Conservation (phyloP, 306 rosid genomes). For the Mimosa bimucronata region DNA sequence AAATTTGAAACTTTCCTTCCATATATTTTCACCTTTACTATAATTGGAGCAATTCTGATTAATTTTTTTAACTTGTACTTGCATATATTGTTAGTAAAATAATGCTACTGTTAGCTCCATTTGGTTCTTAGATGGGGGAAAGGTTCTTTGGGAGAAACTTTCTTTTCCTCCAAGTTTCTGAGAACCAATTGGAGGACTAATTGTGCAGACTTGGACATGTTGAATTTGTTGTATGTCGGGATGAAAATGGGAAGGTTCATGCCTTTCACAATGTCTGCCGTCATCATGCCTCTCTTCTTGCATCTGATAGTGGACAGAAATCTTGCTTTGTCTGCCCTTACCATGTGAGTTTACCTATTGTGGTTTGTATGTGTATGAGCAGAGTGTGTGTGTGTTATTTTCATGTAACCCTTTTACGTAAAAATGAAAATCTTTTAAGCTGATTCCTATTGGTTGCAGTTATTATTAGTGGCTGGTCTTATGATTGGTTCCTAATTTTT, state of each 20-base stretch:
- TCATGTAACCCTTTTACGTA: constrained; percentile 11
- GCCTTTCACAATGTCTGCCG: constrained; percentile 94
- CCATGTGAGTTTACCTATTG: constrained; percentile 65
- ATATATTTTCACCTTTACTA: neutral
- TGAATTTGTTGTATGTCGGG: constrained; percentile 84
- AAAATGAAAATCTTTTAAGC: constrained; percentile 21
- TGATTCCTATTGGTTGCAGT: constrained; percentile 11
- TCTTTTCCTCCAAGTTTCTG: constrained; percentile 44
- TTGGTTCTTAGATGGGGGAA: constrained; percentile 46
- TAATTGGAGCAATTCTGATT: neutral
- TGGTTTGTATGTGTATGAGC: neutral
- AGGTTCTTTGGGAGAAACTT: constrained; percentile 31
- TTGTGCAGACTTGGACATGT: constrained; percentile 69
- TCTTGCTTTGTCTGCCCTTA: constrained; percentile 96
- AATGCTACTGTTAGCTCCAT: constrained; percentile 38
- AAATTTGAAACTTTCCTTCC: neutral
- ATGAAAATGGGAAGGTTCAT: constrained; percentile 55
- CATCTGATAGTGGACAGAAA: constrained; percentile 72
- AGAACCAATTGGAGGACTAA: constrained; percentile 47
- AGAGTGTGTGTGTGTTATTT: neutral
- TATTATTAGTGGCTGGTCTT: constrained; percentile 12
- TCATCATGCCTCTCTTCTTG: constrained; percentile 85
- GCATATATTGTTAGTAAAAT: constrained; percentile 23
- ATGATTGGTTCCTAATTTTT: constrained; percentile 19
- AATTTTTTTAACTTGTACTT: neutral